These are phyloP conservation scores for Candida chauliodis DNA, from an alignment of 805 yeast genomes.

Conservation along the genomic window DNA sequence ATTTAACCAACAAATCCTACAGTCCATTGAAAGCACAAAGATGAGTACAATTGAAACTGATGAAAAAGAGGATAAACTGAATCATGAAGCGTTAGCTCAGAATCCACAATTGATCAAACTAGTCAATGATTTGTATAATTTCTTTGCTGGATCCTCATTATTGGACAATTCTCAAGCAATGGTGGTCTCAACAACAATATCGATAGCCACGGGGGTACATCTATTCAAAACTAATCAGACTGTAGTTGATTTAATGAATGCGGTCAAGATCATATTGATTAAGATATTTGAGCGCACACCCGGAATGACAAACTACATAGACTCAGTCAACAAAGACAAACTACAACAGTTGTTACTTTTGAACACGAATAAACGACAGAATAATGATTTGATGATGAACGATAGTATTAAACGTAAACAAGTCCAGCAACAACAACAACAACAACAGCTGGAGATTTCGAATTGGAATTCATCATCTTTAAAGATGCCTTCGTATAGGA, in stretches of 20 bases:
- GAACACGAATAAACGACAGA: constrained; percentile 1
- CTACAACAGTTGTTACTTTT: constrained; percentile 2
- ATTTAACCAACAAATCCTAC: constrained; percentile 12
- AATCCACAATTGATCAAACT: constrained; percentile 25
- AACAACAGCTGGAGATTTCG: not conserved
- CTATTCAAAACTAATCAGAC: constrained; percentile 10
- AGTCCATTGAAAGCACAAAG: constrained; percentile 22
- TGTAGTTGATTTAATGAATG: constrained; percentile 21
- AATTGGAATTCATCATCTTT: constrained; percentile 8
- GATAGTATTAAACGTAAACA: not conserved
- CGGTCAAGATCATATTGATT: constrained; percentile 12
- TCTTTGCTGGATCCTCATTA: constrained; percentile 29
- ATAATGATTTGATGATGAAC: not conserved
- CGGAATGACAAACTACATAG: constrained; percentile 5
- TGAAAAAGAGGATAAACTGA: not conserved
- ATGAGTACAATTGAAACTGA: constrained; percentile 25
- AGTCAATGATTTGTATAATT: constrained; percentile 33
- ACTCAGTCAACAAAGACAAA: constrained; percentile 5
- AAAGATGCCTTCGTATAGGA: constrained; percentile 25
- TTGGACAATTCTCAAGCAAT: constrained; percentile 32
- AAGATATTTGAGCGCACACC: constrained; percentile 5
- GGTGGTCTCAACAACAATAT: constrained; percentile 33
- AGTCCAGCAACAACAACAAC: not conserved
- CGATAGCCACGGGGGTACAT: constrained; percentile 30
- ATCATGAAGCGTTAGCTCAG: constrained; percentile 3